Evolutionary conservation across 2,329 filamentous ascomycete genomes (phyloP).

Genomic region (Penicillium decumbens): DNA sequence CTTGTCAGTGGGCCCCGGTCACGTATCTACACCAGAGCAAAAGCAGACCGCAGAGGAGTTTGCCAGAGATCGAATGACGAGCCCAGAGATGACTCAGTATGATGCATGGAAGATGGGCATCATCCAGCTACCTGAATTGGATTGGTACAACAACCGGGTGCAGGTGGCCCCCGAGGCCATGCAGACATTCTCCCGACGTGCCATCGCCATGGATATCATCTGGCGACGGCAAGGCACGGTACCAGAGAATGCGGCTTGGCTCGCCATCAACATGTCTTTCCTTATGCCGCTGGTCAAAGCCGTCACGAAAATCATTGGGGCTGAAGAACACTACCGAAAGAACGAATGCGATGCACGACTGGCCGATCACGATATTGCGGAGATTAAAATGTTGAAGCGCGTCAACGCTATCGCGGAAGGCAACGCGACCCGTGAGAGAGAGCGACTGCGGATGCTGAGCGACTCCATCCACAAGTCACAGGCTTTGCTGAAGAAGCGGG

Average conservation of each 20-base stretch:
- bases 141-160: constrained; percentile 2
- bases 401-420: constrained; percentile 16
- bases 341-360: constrained; percentile 7
- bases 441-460: constrained; percentile 12
- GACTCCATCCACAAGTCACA: constrained; percentile 15
- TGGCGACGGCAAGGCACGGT: constrained; percentile 1
- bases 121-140: constrained; percentile 1
- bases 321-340: constrained; percentile 12
- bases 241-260: constrained; percentile 22
- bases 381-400: constrained; percentile 20
- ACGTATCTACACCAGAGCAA: background rate
- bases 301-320: constrained; percentile 17
- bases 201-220: constrained; percentile 13
- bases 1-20: background rate
- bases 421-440: constrained; percentile 21
- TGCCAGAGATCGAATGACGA: constrained; percentile 11
- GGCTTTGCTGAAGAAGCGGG: constrained; percentile 13
- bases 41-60: constrained; percentile 4
- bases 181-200: constrained; percentile 11
- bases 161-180: background rate
- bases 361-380: constrained; percentile 18
- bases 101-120: constrained; percentile 7
- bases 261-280: constrained; percentile 13
- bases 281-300: constrained; percentile 25
- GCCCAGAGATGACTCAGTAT: constrained; percentile 3